These are phyloP conservation scores for Lignosus rhinocerotis DNA, from an alignment of 1,284 basidiomycete genomes.

Conservation along the genomic window DNA sequence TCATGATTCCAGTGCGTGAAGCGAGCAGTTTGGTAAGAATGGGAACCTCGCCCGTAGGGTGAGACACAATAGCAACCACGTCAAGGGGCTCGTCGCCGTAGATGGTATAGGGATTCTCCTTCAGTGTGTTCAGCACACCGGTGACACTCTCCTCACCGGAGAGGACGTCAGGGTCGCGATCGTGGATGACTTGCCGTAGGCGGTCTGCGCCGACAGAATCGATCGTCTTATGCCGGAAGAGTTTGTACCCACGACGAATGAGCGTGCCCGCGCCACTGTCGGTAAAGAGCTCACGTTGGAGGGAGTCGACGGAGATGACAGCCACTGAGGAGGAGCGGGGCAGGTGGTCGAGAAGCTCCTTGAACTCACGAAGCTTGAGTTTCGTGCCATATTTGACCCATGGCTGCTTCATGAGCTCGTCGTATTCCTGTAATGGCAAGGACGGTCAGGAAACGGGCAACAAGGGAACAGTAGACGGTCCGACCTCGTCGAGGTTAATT, in stretches of 20 bases:
- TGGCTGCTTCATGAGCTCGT: conserved; percentile 95
- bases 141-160: conserved; percentile 87
- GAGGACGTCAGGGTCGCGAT: conserved; percentile 92
- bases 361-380: conserved; percentile 99
- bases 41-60: conserved; percentile 87
- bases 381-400: conserved; percentile 99
- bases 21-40: conserved; percentile 93
- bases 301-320: conserved; percentile 91
- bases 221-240: conserved; percentile 86
- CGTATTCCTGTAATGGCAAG: conserved; percentile 74
- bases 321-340: conserved; percentile 98
- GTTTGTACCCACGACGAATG: conserved; percentile 96
- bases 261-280: conserved; percentile 98
- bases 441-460: not conserved
- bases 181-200: conserved; percentile 89
- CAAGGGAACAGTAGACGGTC: conserved; percentile 13
- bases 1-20: conserved; percentile 87
- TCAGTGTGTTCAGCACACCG: conserved; percentile 83
- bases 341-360: conserved; percentile 97
- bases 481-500: conserved; percentile 96
- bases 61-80: conserved; percentile 91
- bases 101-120: conserved; percentile 86
- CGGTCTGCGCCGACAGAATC: conserved; percentile 90
- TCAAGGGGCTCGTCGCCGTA: conserved; percentile 98
- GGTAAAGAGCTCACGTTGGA: conserved; percentile 99